Percentiles rank a stretch among this genome's conserved stretches.
These are phyloP conservation scores for Cytospora piceae DNA, from an alignment of 2,329 filamentous ascomycete genomes.

Conservation along the genomic window DNA sequence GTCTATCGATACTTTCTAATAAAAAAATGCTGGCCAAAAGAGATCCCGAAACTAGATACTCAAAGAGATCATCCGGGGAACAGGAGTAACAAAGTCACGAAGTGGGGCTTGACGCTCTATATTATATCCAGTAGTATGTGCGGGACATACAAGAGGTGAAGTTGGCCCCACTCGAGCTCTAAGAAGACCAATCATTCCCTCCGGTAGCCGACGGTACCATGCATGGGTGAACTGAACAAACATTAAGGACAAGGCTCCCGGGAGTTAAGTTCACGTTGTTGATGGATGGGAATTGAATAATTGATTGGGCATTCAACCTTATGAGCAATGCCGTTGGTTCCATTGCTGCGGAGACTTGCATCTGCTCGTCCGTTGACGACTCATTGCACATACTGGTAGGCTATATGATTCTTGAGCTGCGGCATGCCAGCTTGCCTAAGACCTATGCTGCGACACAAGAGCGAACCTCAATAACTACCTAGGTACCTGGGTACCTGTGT, in stretches of 20 bases:
- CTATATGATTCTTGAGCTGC: background rate
- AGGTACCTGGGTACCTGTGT: no score
- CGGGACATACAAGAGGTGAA: background rate
- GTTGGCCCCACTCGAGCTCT: background rate
- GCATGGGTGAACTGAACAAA: background rate
- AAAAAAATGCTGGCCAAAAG: background rate
- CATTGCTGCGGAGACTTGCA: background rate
- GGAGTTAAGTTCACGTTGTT: background rate
- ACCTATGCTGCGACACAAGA: background rate
- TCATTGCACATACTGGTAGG: background rate
- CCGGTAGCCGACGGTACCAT: background rate
- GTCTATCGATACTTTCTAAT: background rate
- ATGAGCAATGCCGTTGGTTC: background rate
- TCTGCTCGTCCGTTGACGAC: background rate
- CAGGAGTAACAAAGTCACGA: background rate
- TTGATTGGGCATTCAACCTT: background rate
- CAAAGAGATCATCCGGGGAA: background rate
- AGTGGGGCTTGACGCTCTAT: background rate
- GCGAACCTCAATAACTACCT: background rate
- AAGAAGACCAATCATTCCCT: background rate
- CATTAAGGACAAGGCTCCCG: background rate
- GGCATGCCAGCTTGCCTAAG: background rate
- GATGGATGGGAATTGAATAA: background rate
- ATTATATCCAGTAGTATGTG: background rate
- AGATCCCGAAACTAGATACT: background rate